phyloP scores from a whole-genome alignment of 306 rosid species.

The Glycine latifolia region DNA sequence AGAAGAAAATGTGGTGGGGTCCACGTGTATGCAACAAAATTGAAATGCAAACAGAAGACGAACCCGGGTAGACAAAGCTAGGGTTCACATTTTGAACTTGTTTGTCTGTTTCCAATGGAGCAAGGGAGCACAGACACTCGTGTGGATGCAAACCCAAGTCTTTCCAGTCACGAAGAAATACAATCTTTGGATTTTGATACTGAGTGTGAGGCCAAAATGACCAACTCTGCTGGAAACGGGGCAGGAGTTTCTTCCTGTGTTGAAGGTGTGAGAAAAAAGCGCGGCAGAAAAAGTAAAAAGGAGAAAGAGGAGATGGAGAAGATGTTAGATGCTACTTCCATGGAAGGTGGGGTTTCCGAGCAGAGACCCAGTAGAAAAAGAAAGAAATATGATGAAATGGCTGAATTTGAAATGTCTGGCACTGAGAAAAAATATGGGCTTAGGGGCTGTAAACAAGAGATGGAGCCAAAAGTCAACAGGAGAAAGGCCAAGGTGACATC shows the following conservation, averaged over 20 bases:
- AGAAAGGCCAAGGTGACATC: conserved; percentile 32
- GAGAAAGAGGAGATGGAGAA: neutral
- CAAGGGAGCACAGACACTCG: too few species aligned
- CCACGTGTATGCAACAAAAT: neutral
- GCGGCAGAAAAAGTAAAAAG: conserved; percentile 36
- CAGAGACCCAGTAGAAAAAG: conserved; percentile 16
- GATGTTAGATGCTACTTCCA: neutral
- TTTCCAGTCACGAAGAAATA: neutral
- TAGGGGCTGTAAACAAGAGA: conserved; percentile 9
- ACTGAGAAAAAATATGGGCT: neutral
- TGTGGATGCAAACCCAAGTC: too few species aligned
- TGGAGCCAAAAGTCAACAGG: neutral
- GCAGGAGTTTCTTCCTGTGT: neutral
- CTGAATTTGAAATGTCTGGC: neutral
- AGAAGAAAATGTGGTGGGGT: neutral
- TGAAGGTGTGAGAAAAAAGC: conserved; percentile 1
- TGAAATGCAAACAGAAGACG: neutral
- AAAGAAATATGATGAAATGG: neutral
- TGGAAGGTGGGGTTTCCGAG: neutral
- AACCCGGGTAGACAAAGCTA: neutral
- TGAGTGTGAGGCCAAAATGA: neutral
- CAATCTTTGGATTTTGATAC: too few species aligned
- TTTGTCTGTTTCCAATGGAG: too few species aligned
- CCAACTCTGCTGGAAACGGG: neutral
- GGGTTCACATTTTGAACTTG: neutral